phyloP scores from a whole-genome alignment of 371 early-diverging fungal species.

The Mortierella sp. region DNA sequence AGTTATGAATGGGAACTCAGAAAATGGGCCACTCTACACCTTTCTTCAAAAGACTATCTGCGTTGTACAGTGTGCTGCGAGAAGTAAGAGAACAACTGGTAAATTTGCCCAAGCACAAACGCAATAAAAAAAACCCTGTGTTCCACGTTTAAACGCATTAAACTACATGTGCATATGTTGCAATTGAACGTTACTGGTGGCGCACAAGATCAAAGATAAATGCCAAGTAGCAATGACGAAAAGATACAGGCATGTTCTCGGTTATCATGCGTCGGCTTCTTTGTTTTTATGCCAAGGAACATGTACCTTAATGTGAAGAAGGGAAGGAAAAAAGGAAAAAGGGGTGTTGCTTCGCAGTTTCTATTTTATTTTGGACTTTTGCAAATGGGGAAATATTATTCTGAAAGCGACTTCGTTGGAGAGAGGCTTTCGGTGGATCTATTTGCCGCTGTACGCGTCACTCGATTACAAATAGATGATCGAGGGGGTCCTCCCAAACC shows the following conservation, averaged over 20 bases:
- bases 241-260: no score
- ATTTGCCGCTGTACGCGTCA: slow-evolving; percentile 32
- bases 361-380: background rate
- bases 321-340: background rate
- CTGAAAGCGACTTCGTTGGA: background rate
- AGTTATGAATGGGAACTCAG: no score
- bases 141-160: slow-evolving; percentile 1
- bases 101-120: background rate
- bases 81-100: no score
- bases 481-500: background rate
- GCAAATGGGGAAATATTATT: no score
- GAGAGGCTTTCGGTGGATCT: slow-evolving; percentile 8
- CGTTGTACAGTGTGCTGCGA: no score
- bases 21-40: no score
- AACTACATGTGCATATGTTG: slow-evolving; percentile 1
- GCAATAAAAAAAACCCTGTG: background rate
- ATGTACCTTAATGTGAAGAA: background rate
- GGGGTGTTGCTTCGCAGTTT: background rate
- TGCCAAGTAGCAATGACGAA: no score
- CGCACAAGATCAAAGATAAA: no score
- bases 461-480: slow-evolving; percentile 26
- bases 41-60: no score
- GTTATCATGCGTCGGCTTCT: background rate
- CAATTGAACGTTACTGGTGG: background rate
- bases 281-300: background rate